Evolutionary conservation across 1,284 basidiomycete species (phyloP).

Genomic region (Clitocybe nebularis): DNA sequence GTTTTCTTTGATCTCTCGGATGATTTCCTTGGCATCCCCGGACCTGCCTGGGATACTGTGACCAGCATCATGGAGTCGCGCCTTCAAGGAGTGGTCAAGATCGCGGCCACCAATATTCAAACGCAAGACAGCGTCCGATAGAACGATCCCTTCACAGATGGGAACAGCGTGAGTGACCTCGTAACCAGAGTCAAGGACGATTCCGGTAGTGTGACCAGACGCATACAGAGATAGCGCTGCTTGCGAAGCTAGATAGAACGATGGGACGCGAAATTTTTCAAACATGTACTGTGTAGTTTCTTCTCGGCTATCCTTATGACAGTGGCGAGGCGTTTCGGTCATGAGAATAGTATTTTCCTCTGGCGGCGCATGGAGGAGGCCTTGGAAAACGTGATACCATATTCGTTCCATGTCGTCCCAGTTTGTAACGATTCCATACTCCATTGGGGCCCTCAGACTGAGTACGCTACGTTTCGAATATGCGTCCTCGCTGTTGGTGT

Average conservation of each 20-base stretch:
- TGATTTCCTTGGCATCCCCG: constrained; percentile 92
- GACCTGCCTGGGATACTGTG: constrained; percentile 96
- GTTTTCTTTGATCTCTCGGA: constrained; percentile 98
- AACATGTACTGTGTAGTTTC: constrained; percentile 99
- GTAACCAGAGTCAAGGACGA: constrained; percentile 91
- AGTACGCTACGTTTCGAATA: constrained; percentile 96
- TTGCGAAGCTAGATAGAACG: constrained; percentile 92
- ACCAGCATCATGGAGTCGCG: constrained; percentile 91
- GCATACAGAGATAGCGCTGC: constrained; percentile 91
- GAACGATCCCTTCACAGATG: constrained; percentile 94
- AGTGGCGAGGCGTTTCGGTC: constrained; percentile 88
- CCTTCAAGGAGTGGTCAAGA: constrained; percentile 89
- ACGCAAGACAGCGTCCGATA: constrained; percentile 93
- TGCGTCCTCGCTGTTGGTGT: constrained; percentile 73
- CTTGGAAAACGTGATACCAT: constrained; percentile 91
- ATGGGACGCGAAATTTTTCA: constrained; percentile 92
- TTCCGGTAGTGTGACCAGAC: constrained; percentile 89
- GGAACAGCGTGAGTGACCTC: constrained; percentile 93
- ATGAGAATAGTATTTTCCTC: constrained; percentile 93
- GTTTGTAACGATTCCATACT: constrained; percentile 90
- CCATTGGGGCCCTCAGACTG: constrained; percentile 84
- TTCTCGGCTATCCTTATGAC: constrained; percentile 92
- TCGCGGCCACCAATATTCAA: constrained; percentile 95
- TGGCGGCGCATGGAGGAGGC: constrained; percentile 76
- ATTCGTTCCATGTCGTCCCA: constrained; percentile 97